Evolutionary conservation across 148 eudicot genomes (phyloP), one percentile per base, ranked within the genome.

Genomic region (Vaccinium myrtillus): DNA sequence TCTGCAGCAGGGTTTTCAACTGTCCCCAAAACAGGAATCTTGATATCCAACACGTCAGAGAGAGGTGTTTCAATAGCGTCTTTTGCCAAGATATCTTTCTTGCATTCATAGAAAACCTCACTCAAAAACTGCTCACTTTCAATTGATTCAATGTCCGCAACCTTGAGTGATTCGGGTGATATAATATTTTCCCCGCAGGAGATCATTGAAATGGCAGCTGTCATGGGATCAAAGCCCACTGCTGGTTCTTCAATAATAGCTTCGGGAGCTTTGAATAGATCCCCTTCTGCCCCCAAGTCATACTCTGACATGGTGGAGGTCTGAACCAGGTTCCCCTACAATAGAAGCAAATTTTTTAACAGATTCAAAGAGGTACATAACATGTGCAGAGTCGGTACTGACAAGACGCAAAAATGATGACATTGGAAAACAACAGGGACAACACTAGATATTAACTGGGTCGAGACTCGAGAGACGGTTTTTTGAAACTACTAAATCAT

Each of bases 211-310:
- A 96, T 88, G 58, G 94, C 90, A 15, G 93, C 91, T 23, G 87
- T 81, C 92, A 93, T 87, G 67, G 99, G 96, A 91, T 97, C 94
- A 77, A 94, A 84, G 79, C 89, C 88, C 78, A 88, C 75, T 2
- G 83, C 43, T 58, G 93, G 92, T 79, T 97, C 96, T 86, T 97
- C 96, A 36, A 95, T 87, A 46, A 97, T 89, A 43, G 95, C 94
- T 83, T 93, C 93, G 12, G 98, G 95, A 43, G 99, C 98, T 85
- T 94, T 95, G 78, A 97, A 97, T 19, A 95, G 92, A 84, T 97
- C 99, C 32, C 96, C 95, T 90, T 93, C 98, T 67, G 88, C 95
- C 85, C 99, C 95, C 85, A 97, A 86, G 84, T 95, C 95, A 90
- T 97, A 97, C 46, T 97, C 99, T 13, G 92, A 87, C 81, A 93